Percentiles rank a stretch among this genome's conserved stretches.
phyloP scores from a whole-genome alignment of 2,329 filamentous ascomycete genomes.

The Botrytis byssoidea region DNA sequence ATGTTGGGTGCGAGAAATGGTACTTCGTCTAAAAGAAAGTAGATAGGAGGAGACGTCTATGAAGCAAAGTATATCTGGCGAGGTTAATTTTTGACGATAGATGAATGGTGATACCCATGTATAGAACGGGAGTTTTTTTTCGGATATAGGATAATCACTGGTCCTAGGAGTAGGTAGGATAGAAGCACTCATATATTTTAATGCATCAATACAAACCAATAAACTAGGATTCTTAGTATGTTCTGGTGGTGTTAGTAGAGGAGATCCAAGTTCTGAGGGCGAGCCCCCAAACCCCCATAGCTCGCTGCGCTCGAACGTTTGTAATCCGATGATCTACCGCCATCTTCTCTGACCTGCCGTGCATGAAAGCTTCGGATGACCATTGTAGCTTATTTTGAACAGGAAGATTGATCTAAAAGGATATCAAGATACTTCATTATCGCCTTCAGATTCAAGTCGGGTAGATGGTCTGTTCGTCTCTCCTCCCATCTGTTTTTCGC shows the following conservation, averaged over 20 bases:
- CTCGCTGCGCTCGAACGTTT: background rate
- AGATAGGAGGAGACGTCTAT: conserved; percentile 13
- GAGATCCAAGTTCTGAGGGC: background rate
- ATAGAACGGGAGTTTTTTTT: conserved; percentile 7
- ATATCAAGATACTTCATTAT: background rate
- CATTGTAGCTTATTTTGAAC: background rate
- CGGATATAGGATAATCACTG: background rate
- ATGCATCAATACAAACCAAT: background rate
- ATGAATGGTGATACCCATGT: conserved; percentile 24
- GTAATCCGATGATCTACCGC: background rate
- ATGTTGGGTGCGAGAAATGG: conserved; percentile 41
- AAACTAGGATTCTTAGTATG: background rate
- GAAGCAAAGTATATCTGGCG: background rate
- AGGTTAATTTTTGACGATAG: background rate
- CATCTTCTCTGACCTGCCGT: background rate
- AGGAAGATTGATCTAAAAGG: background rate
- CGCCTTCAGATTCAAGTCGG: background rate
- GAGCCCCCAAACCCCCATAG: background rate
- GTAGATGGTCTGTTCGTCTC: background rate
- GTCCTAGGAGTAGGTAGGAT: background rate
- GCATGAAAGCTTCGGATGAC: background rate
- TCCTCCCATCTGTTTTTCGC: background rate
- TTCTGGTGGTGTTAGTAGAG: background rate
- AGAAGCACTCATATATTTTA: background rate
- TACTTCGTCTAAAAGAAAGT: background rate